A percentile compares a stretch with the other conserved stretches of the same genome.
These are phyloP conservation scores for Amphichorda felina DNA, from an alignment of 2,329 filamentous ascomycete genomes.

Conservation along the genomic window DNA sequence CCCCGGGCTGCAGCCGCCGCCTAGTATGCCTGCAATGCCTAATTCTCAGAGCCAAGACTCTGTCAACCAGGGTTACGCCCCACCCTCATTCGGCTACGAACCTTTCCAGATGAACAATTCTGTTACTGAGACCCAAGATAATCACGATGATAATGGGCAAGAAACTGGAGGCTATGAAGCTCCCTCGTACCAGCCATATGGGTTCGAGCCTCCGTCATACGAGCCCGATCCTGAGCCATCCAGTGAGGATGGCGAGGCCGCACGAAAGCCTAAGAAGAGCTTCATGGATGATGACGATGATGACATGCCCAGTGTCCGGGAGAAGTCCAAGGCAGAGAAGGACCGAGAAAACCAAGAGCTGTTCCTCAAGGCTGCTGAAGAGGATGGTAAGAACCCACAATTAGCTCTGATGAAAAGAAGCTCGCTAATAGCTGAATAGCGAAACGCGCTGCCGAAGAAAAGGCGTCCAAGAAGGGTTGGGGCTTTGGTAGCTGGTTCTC, in stretches of 20 bases:
- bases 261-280: slow-evolving; percentile 60
- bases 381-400: slow-evolving; percentile 42
- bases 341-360: slow-evolving; percentile 76
- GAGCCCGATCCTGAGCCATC: slow-evolving; percentile 34
- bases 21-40: slow-evolving; percentile 7
- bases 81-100: slow-evolving; percentile 38
- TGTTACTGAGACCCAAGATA: slow-evolving; percentile 8
- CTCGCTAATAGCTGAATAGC: slow-evolving; percentile 26
- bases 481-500: slow-evolving; percentile 80
- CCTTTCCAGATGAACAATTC: slow-evolving; percentile 27
- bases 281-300: slow-evolving; percentile 79
- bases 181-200: slow-evolving; percentile 47
- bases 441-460: slow-evolving; percentile 43
- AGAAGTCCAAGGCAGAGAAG: slow-evolving; percentile 54
- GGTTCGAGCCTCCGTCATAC: slow-evolving; percentile 46
- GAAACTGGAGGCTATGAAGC: slow-evolving; percentile 42
- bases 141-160: slow-evolving; percentile 12
- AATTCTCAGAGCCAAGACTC: slow-evolving; percentile 3
- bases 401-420: background rate
- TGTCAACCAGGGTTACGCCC: slow-evolving; percentile 26
- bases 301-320: slow-evolving; percentile 43
- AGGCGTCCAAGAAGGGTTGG: slow-evolving; percentile 54
- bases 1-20: slow-evolving; percentile 11
- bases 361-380: slow-evolving; percentile 73
- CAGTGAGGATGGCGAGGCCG: slow-evolving; percentile 28